Percentiles rank a stretch among this genome's conserved stretches.
phyloP scores from a whole-genome alignment of 768 basidiomycete species.

The Agrocybe pediades region DNA sequence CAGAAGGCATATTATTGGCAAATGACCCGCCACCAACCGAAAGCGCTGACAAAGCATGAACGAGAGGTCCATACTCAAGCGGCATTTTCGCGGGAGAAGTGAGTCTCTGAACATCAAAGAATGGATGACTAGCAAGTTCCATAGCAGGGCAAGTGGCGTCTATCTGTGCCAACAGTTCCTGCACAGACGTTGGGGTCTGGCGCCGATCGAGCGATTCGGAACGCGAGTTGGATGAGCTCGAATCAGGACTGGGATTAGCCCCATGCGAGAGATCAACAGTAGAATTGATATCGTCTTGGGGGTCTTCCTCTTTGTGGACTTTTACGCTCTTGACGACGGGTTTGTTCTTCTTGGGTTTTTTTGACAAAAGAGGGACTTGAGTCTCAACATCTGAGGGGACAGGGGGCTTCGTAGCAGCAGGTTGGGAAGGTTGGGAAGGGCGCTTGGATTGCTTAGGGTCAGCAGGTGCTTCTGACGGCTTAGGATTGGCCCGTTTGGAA shows the following conservation, averaged over 20 bases:
- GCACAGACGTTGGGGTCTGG: conserved; percentile 50
- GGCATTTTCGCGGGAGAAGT: conserved; percentile 80
- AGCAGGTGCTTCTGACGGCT: neutral
- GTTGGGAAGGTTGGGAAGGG: conserved; percentile 11
- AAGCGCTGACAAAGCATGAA: conserved; percentile 83
- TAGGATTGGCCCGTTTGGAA: neutral
- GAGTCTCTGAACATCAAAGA: conserved; percentile 74
- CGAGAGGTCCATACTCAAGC: conserved; percentile 81
- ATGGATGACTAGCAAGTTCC: conserved; percentile 68
- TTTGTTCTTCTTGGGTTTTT: conserved; percentile 83
- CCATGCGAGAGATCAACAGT: conserved; percentile 49
- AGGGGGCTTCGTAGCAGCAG: conserved; percentile 15
- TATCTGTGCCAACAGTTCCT: conserved; percentile 70
- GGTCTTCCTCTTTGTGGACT: conserved; percentile 63
- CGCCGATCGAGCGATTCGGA: conserved; percentile 61
- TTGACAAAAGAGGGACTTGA: conserved; percentile 78
- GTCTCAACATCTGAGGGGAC: conserved; percentile 28
- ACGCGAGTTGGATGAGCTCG: conserved; percentile 58
- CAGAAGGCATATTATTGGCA: conserved; percentile 79
- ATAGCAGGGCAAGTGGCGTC: conserved; percentile 60
- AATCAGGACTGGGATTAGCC: conserved; percentile 36
- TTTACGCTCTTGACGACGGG: conserved; percentile 60
- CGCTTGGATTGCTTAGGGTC: conserved; percentile 6
- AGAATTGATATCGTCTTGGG: conserved; percentile 41
- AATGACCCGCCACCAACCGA: conserved; percentile 87